phyloP scores from a whole-genome alignment of 305 asterid species.

The Petunia hybrid region DNA sequence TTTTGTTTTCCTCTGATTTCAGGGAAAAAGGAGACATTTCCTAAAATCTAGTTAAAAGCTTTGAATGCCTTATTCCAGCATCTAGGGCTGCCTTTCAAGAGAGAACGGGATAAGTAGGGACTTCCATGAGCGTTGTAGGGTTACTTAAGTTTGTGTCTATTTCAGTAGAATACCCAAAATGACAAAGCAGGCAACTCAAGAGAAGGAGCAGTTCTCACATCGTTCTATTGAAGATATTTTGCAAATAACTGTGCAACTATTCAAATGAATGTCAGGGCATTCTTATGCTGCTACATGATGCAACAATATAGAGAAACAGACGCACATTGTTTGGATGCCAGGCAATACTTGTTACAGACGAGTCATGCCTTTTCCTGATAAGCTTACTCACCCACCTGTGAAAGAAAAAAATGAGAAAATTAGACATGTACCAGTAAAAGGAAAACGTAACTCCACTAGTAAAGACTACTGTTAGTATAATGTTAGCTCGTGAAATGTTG shows the following conservation, averaged over 20 bases:
- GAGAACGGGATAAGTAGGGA: neutral
- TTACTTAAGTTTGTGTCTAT: slow-evolving; percentile 13
- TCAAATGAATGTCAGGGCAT: neutral
- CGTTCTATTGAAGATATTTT: neutral
- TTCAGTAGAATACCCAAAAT: slow-evolving; percentile 13
- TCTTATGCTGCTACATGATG: slow-evolving; percentile 16
- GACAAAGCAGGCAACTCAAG: slow-evolving; percentile 1
- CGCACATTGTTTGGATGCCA: slow-evolving; percentile 99
- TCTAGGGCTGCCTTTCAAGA: neutral
- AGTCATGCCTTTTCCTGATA: slow-evolving; percentile 95
- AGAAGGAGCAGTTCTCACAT: slow-evolving; percentile 1
- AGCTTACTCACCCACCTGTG: slow-evolving; percentile 99
- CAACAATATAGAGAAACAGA: slow-evolving; percentile 30
- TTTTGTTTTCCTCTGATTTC: neutral
- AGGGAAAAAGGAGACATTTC: neutral
- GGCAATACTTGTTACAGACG: slow-evolving; percentile 95
- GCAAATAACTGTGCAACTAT: neutral
- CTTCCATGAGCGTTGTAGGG: neutral
- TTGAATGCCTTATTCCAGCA: neutral
- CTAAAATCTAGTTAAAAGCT: neutral
- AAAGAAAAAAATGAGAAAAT: slow-evolving; percentile 37
- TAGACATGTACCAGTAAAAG: slow-evolving; percentile 14
- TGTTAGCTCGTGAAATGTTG: neutral
- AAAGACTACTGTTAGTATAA: neutral
- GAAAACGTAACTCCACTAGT: neutral